Conservation (phyloP, 2,329 filamentous ascomycete species). For the Ambrosiella cleistominuta region DNA sequence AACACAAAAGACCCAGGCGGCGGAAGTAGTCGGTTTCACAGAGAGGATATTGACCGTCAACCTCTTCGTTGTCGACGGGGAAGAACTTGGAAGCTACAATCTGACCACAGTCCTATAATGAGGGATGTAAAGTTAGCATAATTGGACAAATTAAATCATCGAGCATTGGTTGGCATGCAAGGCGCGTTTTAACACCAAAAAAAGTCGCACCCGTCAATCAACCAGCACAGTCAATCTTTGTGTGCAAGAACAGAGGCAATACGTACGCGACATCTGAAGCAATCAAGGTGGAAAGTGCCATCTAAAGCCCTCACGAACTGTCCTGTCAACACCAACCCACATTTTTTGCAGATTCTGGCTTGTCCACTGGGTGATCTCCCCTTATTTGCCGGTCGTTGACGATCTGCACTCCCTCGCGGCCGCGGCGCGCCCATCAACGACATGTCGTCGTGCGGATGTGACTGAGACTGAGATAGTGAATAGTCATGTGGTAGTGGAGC, state of each 20-base stretch:
- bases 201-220: not conserved
- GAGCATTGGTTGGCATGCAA: no score
- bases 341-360: constrained; percentile 65
- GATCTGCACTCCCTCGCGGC: constrained; percentile 8
- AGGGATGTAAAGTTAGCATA: constrained; percentile 6
- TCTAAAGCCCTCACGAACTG: constrained; percentile 91
- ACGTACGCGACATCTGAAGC: constrained; percentile 89
- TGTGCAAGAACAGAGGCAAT: not conserved
- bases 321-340: constrained; percentile 68
- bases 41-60: constrained; percentile 73
- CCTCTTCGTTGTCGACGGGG: constrained; percentile 79
- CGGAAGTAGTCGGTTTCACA: constrained; percentile 98
- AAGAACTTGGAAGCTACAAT: constrained; percentile 99
- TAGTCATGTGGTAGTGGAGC: constrained; percentile 3
- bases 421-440: not conserved
- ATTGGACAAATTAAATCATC: no score
- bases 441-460: constrained; percentile 1
- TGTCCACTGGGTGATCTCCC: constrained; percentile 40
- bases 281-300: constrained; percentile 90
- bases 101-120: constrained; percentile 70
- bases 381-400: constrained; percentile 16
- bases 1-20: constrained; percentile 75
- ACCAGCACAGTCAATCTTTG: not conserved
- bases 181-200: not conserved
- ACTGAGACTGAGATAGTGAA: constrained; percentile 6